Base-by-base conservation (phyloP, 176 grass and related monocot species). In the Coix lacrymajobi region DNA sequence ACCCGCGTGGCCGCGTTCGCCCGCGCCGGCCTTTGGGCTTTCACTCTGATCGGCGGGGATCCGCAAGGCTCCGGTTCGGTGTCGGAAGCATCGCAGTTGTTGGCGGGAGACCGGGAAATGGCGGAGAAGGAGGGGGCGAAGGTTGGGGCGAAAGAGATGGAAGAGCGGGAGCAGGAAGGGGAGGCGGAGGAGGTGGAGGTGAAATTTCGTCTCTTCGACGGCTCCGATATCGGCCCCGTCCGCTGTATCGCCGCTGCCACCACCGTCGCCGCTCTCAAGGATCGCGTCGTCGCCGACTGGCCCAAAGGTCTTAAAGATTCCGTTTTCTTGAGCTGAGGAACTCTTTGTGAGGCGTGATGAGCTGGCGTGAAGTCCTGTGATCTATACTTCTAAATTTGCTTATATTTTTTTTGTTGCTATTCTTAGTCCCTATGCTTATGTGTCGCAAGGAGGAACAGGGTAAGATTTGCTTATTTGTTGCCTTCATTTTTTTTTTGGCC, bases 211-310 rank as follows among this genome's bases (percentile, higher is more conserved):
- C 88, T 93, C 15, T 90, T 83, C 43, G 91, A 93, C n/a, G 91
- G 91, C 79, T 90, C 91, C 38, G 88, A 93, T 60, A 90, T 93
- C 82, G 91, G 91, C 10, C 91, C 91, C 36, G 5, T 93, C 22
- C 81, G 91, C 81, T 93, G 80, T 80, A 90, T 88, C 73, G 85
- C 88, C 14, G 75, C 82, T 51, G 14, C 88, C 71, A 90, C 88
- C 62, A 93, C 91, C 62, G 75, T 93, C 67, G 91, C 88, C 78
- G 83, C 88, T 7, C 91, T 93, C 62, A 93, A 93, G 85, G 91
- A 93, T 46, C 88, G 91, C 74, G 86, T 93, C 85, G 86, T 93
- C 79, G 74, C 88, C 60, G 91, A 93, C 10, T 93, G 91, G 91
- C 91, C 91, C 67, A 87, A 85, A 90, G 91, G 91, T 93, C 15